phyloP scores from a whole-genome alignment of 2,329 filamentous ascomycete genomes.

The Neopestalotiopsis sp. region DNA sequence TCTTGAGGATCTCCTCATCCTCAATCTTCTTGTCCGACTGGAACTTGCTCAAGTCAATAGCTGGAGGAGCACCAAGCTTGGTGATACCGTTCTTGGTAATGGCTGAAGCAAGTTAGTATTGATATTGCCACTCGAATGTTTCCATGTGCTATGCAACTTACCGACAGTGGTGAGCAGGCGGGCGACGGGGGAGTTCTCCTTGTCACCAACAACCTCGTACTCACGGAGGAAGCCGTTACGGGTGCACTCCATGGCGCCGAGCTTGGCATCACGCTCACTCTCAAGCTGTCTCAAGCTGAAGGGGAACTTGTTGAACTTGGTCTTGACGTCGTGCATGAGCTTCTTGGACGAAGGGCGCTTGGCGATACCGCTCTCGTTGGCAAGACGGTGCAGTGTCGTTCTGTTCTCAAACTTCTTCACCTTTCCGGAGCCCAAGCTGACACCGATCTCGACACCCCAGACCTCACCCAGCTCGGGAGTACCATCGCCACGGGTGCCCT shows the following conservation, averaged over 20 bases:
- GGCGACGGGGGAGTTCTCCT: conserved; percentile 84
- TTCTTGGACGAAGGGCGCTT: conserved; percentile 95
- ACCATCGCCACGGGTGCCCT: conserved; percentile 91
- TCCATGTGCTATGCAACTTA: conserved; percentile 57
- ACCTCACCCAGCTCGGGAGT: conserved; percentile 88
- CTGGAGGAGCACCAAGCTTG: conserved; percentile 78
- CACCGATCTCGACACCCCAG: conserved; percentile 96
- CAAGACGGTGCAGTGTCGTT: conserved; percentile 91
- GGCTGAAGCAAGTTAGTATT: conserved; percentile 57
- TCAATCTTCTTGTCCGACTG: conserved; percentile 98
- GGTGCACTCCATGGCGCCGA: conserved; percentile 93
- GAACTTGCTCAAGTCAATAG: conserved; percentile 79
- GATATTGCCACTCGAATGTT: not conserved
- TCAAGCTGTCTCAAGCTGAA: conserved; percentile 97
- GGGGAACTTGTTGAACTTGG: conserved; percentile 97
- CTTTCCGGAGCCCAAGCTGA: conserved; percentile 91
- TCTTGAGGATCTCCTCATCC: conserved; percentile 93
- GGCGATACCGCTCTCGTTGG: conserved; percentile 86
- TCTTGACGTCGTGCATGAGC: conserved; percentile 90
- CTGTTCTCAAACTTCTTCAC: conserved; percentile 90
- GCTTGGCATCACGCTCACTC: conserved; percentile 96
- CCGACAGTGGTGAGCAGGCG: conserved; percentile 90
- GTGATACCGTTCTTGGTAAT: conserved; percentile 98
- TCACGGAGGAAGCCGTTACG: conserved; percentile 90
- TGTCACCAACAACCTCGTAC: conserved; percentile 95